Evolutionary conservation across 306 rosid species (phyloP), one percentile per base, ranked within the genome.

Genomic region (Myrica gale): DNA sequence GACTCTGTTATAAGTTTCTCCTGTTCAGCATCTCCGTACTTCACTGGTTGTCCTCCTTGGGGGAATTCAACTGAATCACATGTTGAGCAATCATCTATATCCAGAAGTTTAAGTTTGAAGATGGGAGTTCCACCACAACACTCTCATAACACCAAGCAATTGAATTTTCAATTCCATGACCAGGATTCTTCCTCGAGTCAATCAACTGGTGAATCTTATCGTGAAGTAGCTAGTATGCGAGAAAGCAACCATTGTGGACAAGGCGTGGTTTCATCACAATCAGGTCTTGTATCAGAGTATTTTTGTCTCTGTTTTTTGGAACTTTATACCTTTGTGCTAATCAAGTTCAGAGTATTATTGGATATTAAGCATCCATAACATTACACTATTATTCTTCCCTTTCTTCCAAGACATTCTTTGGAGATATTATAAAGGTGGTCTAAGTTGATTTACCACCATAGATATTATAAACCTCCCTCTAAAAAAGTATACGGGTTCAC

Each of bases 101-200:
- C 91, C 45, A 58, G 80, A 66, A 77, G 77, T 69, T 70, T 87
- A 75, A 72, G 75, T 75, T 75, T 84, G 78, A 84, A 81, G 43
- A 87, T 85, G 89, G 83, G 87, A 54, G 71, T 69, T 84, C 62
- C 73, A 11, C 89, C 84, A 7, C 89, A 79, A 52, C 72, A 84
- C 70, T 39, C 46, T 51, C 86, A 81, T 5, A 81, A 84, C 70
- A 71, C 84, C 42, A 84, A 79, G 84, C 80, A 84, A 63, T 63
- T 81, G 67, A 78, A 52, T 69, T 81, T 84, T 65, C 87, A 76
- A 46, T 74, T 81, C 77, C 97, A 79, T 58, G 93, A 89, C 9
- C 90, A 85, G 66, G 90, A 89, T 68, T 91, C 92, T 5, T 81
- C 90, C 62, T 86, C 97, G 58, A 75, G 89, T 84, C 96, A 87